Evolutionary conservation across 1,284 basidiomycete species (phyloP), one percentile per base, ranked within the genome.

Genomic region (Pterulicium gracile): DNA sequence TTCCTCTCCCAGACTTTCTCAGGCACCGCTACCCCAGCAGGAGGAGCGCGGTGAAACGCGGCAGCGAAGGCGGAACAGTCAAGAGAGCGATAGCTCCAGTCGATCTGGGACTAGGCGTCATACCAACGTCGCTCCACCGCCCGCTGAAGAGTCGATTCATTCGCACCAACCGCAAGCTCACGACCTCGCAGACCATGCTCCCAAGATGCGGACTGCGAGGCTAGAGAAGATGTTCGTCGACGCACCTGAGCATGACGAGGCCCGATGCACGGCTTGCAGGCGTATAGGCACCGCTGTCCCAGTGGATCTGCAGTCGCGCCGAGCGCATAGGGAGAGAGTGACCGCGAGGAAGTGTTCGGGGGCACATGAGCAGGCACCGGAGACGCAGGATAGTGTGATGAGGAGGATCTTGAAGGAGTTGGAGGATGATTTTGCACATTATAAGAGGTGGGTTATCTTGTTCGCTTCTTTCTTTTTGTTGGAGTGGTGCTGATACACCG

Each of bases 391-490:
- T n/a, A n/a, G n/a, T n/a, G 78, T 92, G 3, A 72, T 93, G 3
- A 71, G 79, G 21, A 71, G 85, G 13, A 87, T 93, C 20, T 68
- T 93, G 35, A 59, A 80, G 48, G 90, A 93, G 63, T 70, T 94
- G 10, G 90, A 94, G 59, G 89, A 90, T 55, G 91, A 94, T 59
- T 93, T 92, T 58, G 77, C 75, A 17, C 90, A 93, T 66, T 92
- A 89, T 61, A 91, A 88, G 64, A 77, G 81, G 89, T 92, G 54
- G 44, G 75, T 64, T 32, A 23, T 43, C 27, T n/a, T 32, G 27
- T n/a, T 39, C 23, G 35, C 19, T 43, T 24, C 17, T 20, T 40
- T 20, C 20, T 35, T 47, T 21, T 21, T 45, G 7, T 39, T 39
- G 44, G 18, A 42, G 35, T 49, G 36, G 50, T 46, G 27, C 27